Evolutionary conservation across 2,329 filamentous ascomycete species (phyloP), one percentile per base, ranked within the genome.

Genomic region (Aspergillus sp.): DNA sequence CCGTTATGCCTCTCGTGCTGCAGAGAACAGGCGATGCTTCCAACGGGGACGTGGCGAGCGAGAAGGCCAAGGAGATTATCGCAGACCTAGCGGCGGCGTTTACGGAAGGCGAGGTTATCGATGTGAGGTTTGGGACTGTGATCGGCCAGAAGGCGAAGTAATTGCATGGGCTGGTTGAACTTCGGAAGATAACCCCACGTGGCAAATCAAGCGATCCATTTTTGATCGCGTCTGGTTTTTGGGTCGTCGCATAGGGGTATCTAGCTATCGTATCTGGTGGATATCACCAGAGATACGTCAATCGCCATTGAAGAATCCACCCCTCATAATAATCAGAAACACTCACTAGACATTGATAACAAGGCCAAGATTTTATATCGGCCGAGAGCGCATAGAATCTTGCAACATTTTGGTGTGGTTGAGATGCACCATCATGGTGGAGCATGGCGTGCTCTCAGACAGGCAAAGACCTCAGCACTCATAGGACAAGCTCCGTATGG

Each of bases 381-480:
- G 49, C 49, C 49, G 49, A 51, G 49, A 51, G 7, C 3, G 3
- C 13, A 17, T 34, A n/a, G 7, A 28, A 17, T 25, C 7, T 15
- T 11, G 34, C 4, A 41, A 15, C 9, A 41, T 41, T 41, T 41
- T 51, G 48, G 7, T 25, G 49, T 19, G 28, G 13, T 11, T 7
- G 30, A 31, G 22, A 23, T 58, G 30, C 34, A 52, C 57, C 49
- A 59, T 59, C 11, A 7, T 4, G 13, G 57, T 52, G 57, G 57
- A 59, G 49, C 57, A 59, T 59, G 22, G 41, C 57, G 57, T 59
- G 57, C 57, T 59, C 30, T 11, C 22, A 53, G 17, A 13, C 41
- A 11, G 22, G 28, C 23, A 11, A 41, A 46, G n/a, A 19, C 43
- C 31, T 47, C n/a, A 43, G 22, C 19, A 34, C 23, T 28, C 31